Percentiles rank a stretch among this genome's conserved stretches.
Conservation (phyloP, 441 rosid species). For the Mallotus repandus region DNA sequence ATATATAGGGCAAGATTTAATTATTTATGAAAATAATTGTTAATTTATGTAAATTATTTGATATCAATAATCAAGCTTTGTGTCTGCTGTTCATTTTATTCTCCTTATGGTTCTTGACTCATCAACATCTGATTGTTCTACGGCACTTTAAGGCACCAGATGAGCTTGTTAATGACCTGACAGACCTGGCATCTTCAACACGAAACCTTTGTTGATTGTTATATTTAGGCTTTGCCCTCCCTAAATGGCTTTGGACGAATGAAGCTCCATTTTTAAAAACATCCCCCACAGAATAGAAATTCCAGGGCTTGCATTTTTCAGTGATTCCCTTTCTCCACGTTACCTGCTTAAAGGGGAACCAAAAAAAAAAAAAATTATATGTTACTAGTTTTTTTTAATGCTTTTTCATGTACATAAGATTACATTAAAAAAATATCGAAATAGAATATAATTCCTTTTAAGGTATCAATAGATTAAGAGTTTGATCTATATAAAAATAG, state of each 20-base stretch:
- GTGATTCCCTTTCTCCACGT: constrained; percentile 58
- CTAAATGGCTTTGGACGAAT: constrained; percentile 32
- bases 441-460: no score
- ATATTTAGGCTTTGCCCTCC: constrained; percentile 42
- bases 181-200: constrained; percentile 33
- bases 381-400: no score
- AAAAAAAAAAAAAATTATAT: no score
- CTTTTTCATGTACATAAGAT: no score
- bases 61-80: background rate
- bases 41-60: background rate
- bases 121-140: constrained; percentile 31
- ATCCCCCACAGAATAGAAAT: constrained; percentile 60
- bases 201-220: constrained; percentile 30
- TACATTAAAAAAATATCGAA: no score
- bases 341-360: constrained; percentile 29
- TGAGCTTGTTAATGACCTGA: constrained; percentile 39
- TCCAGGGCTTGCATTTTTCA: constrained; percentile 39
- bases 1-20: no score
- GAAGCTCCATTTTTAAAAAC: constrained; percentile 66
- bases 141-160: constrained; percentile 44
- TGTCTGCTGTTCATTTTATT: background rate
- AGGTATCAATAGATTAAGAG: no score
- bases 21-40: no score
- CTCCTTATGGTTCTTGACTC: background rate
- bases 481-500: no score